Conservation (phyloP, 305 asterid species). For the Salvia sclarea region DNA sequence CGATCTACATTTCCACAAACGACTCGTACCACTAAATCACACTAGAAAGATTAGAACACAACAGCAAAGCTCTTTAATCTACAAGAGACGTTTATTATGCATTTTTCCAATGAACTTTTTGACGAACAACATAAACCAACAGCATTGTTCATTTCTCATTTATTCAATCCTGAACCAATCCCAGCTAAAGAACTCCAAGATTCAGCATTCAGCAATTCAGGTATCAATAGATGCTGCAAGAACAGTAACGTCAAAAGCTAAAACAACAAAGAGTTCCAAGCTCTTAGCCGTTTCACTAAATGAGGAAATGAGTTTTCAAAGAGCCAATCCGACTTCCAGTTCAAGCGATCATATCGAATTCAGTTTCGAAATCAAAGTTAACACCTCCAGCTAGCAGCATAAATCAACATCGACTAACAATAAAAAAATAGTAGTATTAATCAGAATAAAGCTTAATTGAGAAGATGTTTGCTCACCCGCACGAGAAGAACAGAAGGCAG, state of each 20-base stretch:
- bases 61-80: too few relatives aligned
- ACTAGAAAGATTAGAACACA: not conserved
- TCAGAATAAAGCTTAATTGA: too few relatives aligned
- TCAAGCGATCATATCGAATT: slow-evolving; percentile 22
- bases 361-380: slow-evolving; percentile 6
- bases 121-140: not conserved
- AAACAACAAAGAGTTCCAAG: not conserved
- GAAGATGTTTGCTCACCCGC: slow-evolving; percentile 42
- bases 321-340: not conserved
- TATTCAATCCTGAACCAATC: slow-evolving; percentile 1
- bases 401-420: not conserved
- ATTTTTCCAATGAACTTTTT: not conserved
- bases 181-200: slow-evolving; percentile 14
- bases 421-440: too few relatives aligned
- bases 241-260: not conserved
- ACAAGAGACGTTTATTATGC: too few relatives aligned
- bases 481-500: slow-evolving; percentile 40
- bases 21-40: not conserved
- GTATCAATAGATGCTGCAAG: not conserved
- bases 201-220: slow-evolving; percentile 6
- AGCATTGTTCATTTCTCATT: not conserved
- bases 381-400: not conserved
- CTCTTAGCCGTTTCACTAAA: not conserved
- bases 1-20: not conserved
- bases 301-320: too few relatives aligned